These are phyloP conservation scores for Iris pallida DNA, from an alignment of 116 monocot species.

Conservation along the genomic window DNA sequence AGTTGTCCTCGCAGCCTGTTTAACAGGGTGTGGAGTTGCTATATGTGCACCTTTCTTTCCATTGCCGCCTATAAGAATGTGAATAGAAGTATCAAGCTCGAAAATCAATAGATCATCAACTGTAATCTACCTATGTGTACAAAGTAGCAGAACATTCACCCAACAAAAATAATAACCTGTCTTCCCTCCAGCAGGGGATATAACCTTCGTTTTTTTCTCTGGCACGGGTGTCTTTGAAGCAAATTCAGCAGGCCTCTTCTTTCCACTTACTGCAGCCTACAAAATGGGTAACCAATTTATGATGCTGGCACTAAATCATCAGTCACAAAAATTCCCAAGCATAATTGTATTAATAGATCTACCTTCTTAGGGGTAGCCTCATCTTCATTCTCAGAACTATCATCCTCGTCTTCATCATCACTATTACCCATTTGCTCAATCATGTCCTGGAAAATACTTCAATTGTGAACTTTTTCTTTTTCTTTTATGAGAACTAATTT, in stretches of 20 bases:
- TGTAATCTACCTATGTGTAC: background rate
- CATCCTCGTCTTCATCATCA: constrained; percentile 29
- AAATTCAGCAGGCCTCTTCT: constrained; percentile 32
- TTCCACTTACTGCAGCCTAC: constrained; percentile 17
- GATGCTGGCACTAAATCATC: background rate
- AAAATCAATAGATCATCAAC: background rate
- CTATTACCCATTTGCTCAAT: constrained; percentile 15
- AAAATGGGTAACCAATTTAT: background rate
- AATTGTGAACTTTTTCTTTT: background rate
- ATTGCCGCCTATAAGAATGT: constrained; percentile 20
- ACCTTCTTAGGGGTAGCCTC: constrained; percentile 40
- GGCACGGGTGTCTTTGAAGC: constrained; percentile 31
- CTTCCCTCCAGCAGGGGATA: constrained; percentile 28
- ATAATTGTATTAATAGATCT: background rate
- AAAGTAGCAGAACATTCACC: background rate
- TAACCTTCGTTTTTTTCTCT: constrained; percentile 48
- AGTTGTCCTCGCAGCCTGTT: constrained; percentile 36
- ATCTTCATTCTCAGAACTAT: constrained; percentile 32
- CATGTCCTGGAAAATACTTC: constrained; percentile 18
- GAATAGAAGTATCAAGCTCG: too few relatives aligned
- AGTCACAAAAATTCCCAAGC: background rate
- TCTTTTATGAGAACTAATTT: too few relatives aligned
- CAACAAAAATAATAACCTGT: constrained; percentile 17
- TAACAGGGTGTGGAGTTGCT: constrained; percentile 40
- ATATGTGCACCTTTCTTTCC: constrained; percentile 35